phyloP scores from a whole-genome alignment of 2,329 filamentous ascomycete genomes.

The Microdochium nivale region DNA sequence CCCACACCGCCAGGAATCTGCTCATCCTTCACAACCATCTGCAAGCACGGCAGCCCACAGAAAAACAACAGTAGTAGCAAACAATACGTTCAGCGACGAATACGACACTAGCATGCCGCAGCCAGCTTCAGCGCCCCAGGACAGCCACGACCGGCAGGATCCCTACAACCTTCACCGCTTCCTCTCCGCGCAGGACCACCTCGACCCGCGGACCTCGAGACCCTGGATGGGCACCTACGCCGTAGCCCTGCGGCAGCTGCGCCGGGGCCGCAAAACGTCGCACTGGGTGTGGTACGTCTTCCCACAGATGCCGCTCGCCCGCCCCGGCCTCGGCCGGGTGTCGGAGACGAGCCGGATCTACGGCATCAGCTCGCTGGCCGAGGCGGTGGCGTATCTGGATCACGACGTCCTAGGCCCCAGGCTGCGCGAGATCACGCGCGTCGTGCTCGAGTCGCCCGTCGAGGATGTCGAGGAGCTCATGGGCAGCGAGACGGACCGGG shows the following conservation, averaged over 20 bases:
- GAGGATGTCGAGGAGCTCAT: neutral
- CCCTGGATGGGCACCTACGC: neutral
- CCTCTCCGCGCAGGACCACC: neutral
- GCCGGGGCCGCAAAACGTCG: neutral
- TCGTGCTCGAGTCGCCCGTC: neutral
- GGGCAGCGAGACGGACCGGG: neutral
- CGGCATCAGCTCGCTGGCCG: neutral
- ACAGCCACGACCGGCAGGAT: neutral
- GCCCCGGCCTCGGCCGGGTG: neutral
- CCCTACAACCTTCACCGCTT: neutral
- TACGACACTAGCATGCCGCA: no score
- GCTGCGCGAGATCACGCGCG: conserved; percentile 1
- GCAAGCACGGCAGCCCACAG: no score
- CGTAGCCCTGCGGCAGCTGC: neutral
- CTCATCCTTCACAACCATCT: no score
- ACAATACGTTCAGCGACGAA: no score
- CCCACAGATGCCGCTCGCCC: neutral
- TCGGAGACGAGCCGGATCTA: neutral
- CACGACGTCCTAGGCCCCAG: neutral
- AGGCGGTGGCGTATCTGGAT: neutral
- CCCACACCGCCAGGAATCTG: no score
- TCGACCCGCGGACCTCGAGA: neutral
- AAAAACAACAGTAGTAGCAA: no score
- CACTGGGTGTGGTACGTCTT: neutral
- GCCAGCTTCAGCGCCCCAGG: no score